Evolutionary conservation across 805 yeast genomes (phyloP).

Genomic region (Lipomyces yamanashiensis): DNA sequence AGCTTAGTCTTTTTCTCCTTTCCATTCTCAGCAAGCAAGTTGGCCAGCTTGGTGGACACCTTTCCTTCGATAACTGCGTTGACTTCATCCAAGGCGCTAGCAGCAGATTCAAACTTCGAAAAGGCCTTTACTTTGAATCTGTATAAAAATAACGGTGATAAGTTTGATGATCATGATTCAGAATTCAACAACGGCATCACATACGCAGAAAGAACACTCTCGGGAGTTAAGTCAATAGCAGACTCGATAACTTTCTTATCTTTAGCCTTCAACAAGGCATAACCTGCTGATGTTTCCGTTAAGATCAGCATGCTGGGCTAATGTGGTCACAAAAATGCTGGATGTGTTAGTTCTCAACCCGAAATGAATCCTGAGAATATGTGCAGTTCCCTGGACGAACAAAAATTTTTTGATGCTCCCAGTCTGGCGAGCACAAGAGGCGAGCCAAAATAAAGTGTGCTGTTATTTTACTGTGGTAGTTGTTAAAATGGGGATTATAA

Average conservation of each 20-base stretch:
- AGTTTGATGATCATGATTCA: slow-evolving; percentile 63
- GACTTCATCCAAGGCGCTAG: slow-evolving; percentile 94
- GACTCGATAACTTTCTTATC: slow-evolving; percentile 97
- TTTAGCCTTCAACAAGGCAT: slow-evolving; percentile 94
- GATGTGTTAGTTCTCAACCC: neutral
- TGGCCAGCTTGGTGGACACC: slow-evolving; percentile 82
- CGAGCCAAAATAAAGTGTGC: slow-evolving; percentile 7
- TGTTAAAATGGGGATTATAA: neutral
- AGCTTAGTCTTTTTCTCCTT: slow-evolving; percentile 66
- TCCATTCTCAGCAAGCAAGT: slow-evolving; percentile 73
- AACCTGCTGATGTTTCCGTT: slow-evolving; percentile 98
- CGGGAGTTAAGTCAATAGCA: slow-evolving; percentile 47
- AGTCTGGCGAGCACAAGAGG: neutral
- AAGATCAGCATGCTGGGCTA: slow-evolving; percentile 52
- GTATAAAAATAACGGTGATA: neutral
- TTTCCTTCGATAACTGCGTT: slow-evolving; percentile 90
- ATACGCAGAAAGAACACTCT: slow-evolving; percentile 35
- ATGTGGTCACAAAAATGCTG: neutral
- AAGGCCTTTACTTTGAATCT: slow-evolving; percentile 89
- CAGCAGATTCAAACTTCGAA: slow-evolving; percentile 92
- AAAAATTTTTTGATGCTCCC: slow-evolving; percentile 20
- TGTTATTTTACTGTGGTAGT: neutral
- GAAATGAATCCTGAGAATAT: neutral
- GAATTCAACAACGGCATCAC: slow-evolving; percentile 2
- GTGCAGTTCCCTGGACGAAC: neutral